A percentile compares a stretch with the other conserved stretches of the same genome.
Evolutionary conservation across 106 monocot genomes (phyloP).

Genomic region (Dioscorea alata): DNA sequence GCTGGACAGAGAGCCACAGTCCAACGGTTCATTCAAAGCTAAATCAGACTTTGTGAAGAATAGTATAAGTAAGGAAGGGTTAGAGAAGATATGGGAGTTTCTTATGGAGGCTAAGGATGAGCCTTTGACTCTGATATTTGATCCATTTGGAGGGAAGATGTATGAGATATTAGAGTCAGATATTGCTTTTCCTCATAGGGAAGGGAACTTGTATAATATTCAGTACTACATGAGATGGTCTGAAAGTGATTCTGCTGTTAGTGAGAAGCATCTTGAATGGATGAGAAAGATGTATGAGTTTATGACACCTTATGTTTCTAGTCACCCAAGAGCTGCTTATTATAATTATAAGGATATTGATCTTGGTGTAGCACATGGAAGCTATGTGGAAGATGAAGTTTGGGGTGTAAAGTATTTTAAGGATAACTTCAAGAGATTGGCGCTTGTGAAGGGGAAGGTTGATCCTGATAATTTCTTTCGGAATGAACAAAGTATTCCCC

Average conservation of each 20-base stretch:
- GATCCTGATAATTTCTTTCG: slow-evolving; percentile 28
- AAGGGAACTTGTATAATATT: slow-evolving; percentile 35
- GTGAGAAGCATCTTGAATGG: slow-evolving; percentile 26
- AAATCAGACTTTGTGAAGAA: slow-evolving; percentile 29
- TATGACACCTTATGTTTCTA: slow-evolving; percentile 45
- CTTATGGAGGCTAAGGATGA: slow-evolving; percentile 12
- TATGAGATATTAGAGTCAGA: slow-evolving; percentile 17
- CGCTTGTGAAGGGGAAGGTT: slow-evolving; percentile 15
- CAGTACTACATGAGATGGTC: slow-evolving; percentile 32
- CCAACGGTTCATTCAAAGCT: slow-evolving; percentile 22
- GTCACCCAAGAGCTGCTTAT: slow-evolving; percentile 40
- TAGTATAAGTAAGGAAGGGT: slow-evolving; percentile 8
- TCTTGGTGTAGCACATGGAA: slow-evolving; percentile 16
- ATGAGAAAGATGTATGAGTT: slow-evolving; percentile 29
- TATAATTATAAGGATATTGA: slow-evolving; percentile 46
- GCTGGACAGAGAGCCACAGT: neutral
- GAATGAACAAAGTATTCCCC: slow-evolving; percentile 29
- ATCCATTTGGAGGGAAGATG: slow-evolving; percentile 39
- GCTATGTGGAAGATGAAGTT: slow-evolving; percentile 12
- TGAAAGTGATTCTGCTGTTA: neutral
- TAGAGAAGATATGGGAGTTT: slow-evolving; percentile 23
- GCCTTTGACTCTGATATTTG: slow-evolving; percentile 14
- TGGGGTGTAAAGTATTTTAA: slow-evolving; percentile 49
- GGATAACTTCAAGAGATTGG: slow-evolving; percentile 32
- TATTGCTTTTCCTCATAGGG: slow-evolving; percentile 39